A percentile compares a stretch with the other conserved stretches of the same genome.
phyloP scores from a whole-genome alignment of 2,329 filamentous ascomycete species.

The Aspergillus uvarum region DNA sequence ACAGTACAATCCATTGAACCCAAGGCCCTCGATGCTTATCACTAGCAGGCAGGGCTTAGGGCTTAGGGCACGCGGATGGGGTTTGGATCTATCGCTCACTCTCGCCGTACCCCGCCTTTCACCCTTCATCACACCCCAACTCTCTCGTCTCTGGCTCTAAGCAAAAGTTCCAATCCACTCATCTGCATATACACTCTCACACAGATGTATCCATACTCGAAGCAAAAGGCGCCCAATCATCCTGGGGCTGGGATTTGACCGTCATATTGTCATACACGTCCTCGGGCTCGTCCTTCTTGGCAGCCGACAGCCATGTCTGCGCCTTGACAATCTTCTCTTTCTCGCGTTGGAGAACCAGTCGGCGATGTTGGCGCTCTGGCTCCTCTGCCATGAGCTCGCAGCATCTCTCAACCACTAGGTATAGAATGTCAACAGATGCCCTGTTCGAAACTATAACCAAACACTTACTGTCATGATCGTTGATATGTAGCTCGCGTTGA shows the following conservation, averaged over 20 bases:
- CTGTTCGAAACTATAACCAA: background rate
- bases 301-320: conserved; percentile 30
- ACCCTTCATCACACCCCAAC: background rate
- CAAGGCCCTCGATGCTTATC: background rate
- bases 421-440: background rate
- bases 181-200: background rate
- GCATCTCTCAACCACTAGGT: conserved; percentile 35
- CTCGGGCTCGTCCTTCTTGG: conserved; percentile 16
- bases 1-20: background rate
- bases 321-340: conserved; percentile 36
- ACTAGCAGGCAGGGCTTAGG: conserved; percentile 31
- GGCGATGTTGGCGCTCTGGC: conserved; percentile 34
- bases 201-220: background rate
- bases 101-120: background rate
- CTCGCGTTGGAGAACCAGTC: conserved; percentile 31
- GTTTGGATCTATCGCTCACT: conserved; percentile 26
- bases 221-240: conserved; percentile 5
- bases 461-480: conserved; percentile 32
- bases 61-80: conserved; percentile 36
- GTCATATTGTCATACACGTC: conserved; percentile 2
- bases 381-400: conserved; percentile 41
- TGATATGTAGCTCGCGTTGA: conserved; percentile 31
- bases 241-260: conserved; percentile 13
- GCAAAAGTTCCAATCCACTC: background rate
- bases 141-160: background rate